Conservation (phyloP, 2,329 filamentous ascomycete genomes). For the Fusarium nygamai region DNA sequence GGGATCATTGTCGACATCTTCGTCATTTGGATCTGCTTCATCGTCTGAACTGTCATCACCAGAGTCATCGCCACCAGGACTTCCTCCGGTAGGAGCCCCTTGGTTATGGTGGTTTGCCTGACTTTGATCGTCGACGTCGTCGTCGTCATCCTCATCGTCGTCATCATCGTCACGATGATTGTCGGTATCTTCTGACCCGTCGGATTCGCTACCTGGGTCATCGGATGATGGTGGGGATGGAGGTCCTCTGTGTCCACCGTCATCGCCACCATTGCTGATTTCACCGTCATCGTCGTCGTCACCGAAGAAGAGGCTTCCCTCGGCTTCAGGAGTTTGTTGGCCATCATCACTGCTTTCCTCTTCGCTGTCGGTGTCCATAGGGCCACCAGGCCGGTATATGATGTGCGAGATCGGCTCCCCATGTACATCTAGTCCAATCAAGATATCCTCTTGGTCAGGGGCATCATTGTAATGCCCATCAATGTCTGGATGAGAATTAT, state of each 20-base stretch:
- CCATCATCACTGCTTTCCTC: neutral
- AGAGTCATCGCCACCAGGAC: neutral
- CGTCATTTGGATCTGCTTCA: neutral
- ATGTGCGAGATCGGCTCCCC: neutral
- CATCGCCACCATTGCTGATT: neutral
- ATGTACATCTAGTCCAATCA: neutral
- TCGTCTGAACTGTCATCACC: neutral
- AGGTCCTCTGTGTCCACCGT: neutral
- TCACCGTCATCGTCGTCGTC: neutral
- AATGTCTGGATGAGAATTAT: neutral
- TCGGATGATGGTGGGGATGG: neutral
- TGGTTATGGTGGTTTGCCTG: neutral
- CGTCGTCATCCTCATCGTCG: neutral
- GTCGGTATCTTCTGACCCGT: neutral
- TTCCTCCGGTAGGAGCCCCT: neutral
- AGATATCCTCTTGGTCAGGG: neutral
- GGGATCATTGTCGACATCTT: neutral
- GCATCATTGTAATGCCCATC: neutral
- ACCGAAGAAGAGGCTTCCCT: neutral
- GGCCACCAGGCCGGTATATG: neutral
- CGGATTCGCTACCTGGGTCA: neutral
- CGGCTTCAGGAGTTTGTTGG: neutral
- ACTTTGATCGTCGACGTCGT: neutral
- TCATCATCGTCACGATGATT: neutral
- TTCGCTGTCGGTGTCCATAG: neutral